These are phyloP conservation scores for Aspergillus sp. DNA, from an alignment of 2,329 filamentous ascomycete species.

Conservation along the genomic window DNA sequence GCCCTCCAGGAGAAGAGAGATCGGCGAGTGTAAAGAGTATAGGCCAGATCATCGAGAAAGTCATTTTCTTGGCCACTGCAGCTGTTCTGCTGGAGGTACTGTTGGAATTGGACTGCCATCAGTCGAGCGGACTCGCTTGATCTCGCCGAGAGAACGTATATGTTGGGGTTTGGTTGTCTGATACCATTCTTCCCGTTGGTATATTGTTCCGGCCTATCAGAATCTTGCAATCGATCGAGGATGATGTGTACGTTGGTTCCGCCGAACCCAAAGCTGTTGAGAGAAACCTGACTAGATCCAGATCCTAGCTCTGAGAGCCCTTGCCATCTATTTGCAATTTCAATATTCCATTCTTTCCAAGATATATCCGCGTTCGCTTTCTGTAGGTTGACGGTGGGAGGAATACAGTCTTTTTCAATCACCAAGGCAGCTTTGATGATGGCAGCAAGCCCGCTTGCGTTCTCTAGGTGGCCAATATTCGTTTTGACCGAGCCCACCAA, in stretches of 20 bases:
- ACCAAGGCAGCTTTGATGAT: conserved; percentile 15
- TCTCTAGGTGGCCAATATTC: conserved; percentile 10
- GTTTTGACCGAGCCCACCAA: conserved; percentile 25
- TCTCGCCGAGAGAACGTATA: too few relatives aligned
- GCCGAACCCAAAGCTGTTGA: conserved; percentile 12
- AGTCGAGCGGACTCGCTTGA: too few relatives aligned
- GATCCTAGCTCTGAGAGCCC: background rate
- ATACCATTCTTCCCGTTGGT: too few relatives aligned
- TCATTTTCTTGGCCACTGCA: too few relatives aligned
- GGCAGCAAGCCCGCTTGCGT: conserved; percentile 8
- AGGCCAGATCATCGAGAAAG: too few relatives aligned
- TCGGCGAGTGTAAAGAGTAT: too few relatives aligned
- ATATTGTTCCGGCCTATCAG: too few relatives aligned
- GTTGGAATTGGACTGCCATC: too few relatives aligned
- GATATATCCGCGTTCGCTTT: conserved; percentile 8
- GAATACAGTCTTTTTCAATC: conserved; percentile 14
- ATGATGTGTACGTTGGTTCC: background rate
- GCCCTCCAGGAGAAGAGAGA: too few relatives aligned
- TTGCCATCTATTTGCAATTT: conserved; percentile 4
- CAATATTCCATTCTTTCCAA: conserved; percentile 1
- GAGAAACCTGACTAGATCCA: conserved; percentile 4
- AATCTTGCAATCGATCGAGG: background rate
- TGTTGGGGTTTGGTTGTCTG: too few relatives aligned
- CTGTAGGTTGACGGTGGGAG: conserved; percentile 11
- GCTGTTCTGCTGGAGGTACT: too few relatives aligned